A percentile compares a stretch with the other conserved stretches of the same genome.
Conservation (phyloP, 208 protist species). For the Trypanosoma mega region DNA sequence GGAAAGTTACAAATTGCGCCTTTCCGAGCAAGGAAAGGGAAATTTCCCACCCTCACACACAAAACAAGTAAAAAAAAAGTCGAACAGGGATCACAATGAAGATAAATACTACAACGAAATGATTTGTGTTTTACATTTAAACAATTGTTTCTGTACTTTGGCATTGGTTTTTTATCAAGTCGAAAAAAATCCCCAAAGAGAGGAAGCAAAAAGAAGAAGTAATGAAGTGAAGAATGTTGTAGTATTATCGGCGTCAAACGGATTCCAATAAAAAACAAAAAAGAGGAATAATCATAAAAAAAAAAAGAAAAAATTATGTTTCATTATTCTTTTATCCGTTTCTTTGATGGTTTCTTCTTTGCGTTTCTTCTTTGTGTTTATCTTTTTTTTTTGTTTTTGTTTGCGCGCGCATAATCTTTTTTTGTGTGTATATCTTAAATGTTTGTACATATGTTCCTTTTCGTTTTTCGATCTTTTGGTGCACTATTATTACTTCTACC, state of each 20-base stretch:
- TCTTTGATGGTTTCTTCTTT: slow-evolving; percentile 12
- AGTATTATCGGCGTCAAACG: too few relatives aligned
- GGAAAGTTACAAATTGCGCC: too few relatives aligned
- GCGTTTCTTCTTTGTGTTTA: slow-evolving; percentile 3
- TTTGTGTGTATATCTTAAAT: slow-evolving; percentile 6
- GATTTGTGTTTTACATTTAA: not conserved
- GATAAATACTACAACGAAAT: too few relatives aligned
- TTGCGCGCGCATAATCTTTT: not conserved
- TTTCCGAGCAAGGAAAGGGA: too few relatives aligned
- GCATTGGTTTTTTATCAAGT: not conserved
- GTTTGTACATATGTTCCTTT: not conserved
- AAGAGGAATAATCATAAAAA: too few relatives aligned
- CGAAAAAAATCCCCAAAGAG: not conserved
- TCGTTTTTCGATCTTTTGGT: not conserved
- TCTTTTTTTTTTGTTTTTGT: slow-evolving; percentile 9
- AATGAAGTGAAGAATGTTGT: too few relatives aligned
- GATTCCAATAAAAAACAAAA: too few relatives aligned
- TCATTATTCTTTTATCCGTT: slow-evolving; percentile 21
- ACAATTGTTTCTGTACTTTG: not conserved
- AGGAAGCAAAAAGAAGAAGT: too few relatives aligned
- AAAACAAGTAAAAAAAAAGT: too few relatives aligned
- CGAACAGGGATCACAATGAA: too few relatives aligned
- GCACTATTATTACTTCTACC: not conserved
- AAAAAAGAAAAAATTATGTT: too few relatives aligned
- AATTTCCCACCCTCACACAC: too few relatives aligned